Conservation (phyloP, 202 grass and related monocot genomes). For the Panicum virgatum region DNA sequence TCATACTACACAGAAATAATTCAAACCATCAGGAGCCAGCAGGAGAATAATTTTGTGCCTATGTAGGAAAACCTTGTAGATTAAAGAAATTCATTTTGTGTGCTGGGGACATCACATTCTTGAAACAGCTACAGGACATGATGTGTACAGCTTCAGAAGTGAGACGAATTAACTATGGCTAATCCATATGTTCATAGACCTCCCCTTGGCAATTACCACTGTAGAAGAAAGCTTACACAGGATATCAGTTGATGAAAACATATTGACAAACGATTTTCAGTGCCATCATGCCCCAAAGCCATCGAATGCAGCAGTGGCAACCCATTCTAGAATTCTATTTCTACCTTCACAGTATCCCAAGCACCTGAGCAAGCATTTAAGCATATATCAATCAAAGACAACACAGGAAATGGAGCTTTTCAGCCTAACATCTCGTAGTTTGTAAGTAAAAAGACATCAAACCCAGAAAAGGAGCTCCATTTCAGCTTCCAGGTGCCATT, state of each 20-base stretch:
- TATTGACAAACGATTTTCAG: background rate
- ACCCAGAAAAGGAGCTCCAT: background rate
- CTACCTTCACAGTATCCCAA: background rate
- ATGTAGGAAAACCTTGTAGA: background rate
- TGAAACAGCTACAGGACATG: background rate
- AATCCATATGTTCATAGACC: background rate
- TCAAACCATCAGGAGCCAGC: background rate
- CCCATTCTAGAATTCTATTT: background rate
- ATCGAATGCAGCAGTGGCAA: background rate
- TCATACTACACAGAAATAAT: background rate
- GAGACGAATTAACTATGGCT: background rate
- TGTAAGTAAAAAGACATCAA: background rate
- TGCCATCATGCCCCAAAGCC: background rate
- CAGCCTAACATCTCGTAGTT: background rate
- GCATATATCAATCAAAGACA: background rate
- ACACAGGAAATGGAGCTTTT: background rate
- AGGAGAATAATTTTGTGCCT: background rate
- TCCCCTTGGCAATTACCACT: background rate
- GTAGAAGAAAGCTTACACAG: background rate
- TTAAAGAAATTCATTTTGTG: background rate
- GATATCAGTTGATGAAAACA: background rate
- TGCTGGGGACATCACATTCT: background rate
- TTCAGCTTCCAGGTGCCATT: background rate
- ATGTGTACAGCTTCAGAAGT: background rate
- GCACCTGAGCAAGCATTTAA: slow-evolving; percentile 8